A percentile compares a stretch with the other conserved stretches of the same genome.
Conservation (phyloP, 768 basidiomycete genomes). For the Lentinus brumalis region DNA sequence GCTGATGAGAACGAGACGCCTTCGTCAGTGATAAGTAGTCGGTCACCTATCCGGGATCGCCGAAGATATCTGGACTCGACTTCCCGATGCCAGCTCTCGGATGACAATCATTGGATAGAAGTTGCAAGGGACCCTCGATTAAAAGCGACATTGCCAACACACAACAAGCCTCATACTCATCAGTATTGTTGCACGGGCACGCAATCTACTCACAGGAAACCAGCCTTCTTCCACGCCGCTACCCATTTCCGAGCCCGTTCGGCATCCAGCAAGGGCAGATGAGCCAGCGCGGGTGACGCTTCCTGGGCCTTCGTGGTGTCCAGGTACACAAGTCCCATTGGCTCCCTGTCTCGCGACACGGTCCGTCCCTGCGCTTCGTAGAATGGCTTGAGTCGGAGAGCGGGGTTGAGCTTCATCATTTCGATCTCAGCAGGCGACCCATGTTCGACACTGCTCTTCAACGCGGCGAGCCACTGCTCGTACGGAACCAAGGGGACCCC, state of each 20-base stretch:
- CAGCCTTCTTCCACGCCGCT: constrained; percentile 1
- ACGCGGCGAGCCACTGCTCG: constrained; percentile 26
- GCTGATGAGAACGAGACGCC: constrained; percentile 2
- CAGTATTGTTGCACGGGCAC: too few relatives aligned
- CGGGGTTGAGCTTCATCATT: constrained; percentile 25
- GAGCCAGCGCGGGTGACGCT: constrained; percentile 9
- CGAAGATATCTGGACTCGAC: too few relatives aligned
- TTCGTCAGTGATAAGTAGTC: neutral
- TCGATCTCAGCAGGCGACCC: constrained; percentile 15
- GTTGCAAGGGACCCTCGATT: too few relatives aligned
- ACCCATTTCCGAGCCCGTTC: neutral
- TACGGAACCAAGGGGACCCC: constrained; percentile 29
- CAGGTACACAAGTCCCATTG: constrained; percentile 14
- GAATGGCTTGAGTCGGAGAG: constrained; percentile 29
- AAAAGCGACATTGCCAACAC: too few relatives aligned
- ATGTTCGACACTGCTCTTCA: constrained; percentile 4
- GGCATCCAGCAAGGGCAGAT: constrained; percentile 2
- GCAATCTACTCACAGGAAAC: neutral
- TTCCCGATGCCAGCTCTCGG: too few relatives aligned
- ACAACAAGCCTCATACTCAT: too few relatives aligned
- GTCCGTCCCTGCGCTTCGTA: constrained; percentile 8
- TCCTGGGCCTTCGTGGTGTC: constrained; percentile 9
- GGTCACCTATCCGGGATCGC: too few relatives aligned
- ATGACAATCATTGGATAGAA: too few relatives aligned
- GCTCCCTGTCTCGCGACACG: constrained; percentile 8